Percentiles rank a stretch among this genome's conserved stretches.
Evolutionary conservation across 2,329 filamentous ascomycete species (phyloP).

Genomic region (Cordyceps cicadae): DNA sequence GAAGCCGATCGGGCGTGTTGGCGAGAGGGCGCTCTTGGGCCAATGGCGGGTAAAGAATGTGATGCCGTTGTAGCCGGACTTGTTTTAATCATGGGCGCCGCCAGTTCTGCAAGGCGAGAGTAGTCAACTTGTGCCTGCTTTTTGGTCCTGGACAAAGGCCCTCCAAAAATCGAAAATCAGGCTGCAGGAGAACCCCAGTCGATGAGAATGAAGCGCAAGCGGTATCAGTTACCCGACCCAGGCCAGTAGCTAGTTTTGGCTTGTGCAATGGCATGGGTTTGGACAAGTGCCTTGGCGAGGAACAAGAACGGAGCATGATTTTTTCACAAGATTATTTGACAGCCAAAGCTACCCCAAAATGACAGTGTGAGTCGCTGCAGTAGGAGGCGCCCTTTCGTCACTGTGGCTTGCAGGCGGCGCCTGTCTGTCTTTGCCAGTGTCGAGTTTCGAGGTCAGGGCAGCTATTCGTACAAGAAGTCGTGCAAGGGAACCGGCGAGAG

Average conservation of each 20-base stretch:
- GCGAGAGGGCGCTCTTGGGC: neutral
- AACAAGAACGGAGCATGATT: neutral
- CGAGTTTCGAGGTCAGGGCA: neutral
- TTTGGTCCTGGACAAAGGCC: neutral
- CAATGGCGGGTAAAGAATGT: neutral
- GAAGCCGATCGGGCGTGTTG: neutral
- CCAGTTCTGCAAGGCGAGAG: neutral
- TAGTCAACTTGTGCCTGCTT: neutral
- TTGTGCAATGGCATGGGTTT: neutral
- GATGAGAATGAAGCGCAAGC: no score
- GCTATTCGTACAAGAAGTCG: no score
- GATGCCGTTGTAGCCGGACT: conserved; percentile 8
- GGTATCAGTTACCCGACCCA: neutral
- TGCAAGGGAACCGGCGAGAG: no score
- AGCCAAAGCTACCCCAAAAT: neutral
- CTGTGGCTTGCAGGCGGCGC: conserved; percentile 6
- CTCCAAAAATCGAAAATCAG: neutral
- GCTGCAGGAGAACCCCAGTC: neutral
- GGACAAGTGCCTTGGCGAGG: neutral
- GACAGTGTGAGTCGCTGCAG: neutral
- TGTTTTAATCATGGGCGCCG: neutral
- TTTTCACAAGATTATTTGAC: no score
- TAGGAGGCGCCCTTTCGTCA: conserved; percentile 1
- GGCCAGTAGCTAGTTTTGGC: neutral
- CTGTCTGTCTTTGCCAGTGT: neutral